phyloP scores from a whole-genome alignment of 129 eudicot species.

The Saposhnikovia divaricata region DNA sequence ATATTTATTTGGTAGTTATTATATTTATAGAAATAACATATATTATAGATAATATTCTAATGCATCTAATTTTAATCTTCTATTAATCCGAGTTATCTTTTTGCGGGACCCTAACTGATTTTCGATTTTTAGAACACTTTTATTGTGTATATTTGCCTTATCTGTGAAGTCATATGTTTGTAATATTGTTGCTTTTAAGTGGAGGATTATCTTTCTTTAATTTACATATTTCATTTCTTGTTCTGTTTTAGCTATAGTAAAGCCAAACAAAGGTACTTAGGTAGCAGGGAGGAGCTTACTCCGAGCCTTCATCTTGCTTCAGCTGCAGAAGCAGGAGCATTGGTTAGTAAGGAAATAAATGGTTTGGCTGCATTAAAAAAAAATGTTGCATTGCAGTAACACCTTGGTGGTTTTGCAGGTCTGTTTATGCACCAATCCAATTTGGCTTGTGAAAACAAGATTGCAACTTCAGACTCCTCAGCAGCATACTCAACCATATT shows the following conservation, averaged over 20 bases:
- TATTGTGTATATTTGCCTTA: not conserved
- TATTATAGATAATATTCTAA: not conserved
- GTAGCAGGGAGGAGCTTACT: slow-evolving; percentile 46
- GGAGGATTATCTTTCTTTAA: not conserved
- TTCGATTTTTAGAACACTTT: not conserved
- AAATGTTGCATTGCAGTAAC: not conserved
- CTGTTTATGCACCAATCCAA: slow-evolving; percentile 81
- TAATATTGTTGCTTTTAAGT: slow-evolving; percentile 7
- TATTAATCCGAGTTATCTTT: not conserved
- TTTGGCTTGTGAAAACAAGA: slow-evolving; percentile 99
- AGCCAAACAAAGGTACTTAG: slow-evolving; percentile 85
- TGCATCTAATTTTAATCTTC: not conserved
- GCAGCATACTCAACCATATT: slow-evolving; percentile 53
- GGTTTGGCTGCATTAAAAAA: not conserved
- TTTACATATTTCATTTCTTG: not conserved
- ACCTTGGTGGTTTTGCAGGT: slow-evolving; percentile 45
- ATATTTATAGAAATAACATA: too few relatives aligned
- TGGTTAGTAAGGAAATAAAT: slow-evolving; percentile 50
- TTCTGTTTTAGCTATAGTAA: slow-evolving; percentile 58
- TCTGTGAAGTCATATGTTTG: not conserved
- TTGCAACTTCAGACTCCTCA: slow-evolving; percentile 98
- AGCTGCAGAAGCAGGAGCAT: slow-evolving; percentile 98
- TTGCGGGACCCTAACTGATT: not conserved
- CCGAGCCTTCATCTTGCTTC: slow-evolving; percentile 85
- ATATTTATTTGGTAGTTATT: not conserved